Base-by-base conservation (phyloP, 371 early-diverging fungal species). In the Haplosporangium sp. region DNA sequence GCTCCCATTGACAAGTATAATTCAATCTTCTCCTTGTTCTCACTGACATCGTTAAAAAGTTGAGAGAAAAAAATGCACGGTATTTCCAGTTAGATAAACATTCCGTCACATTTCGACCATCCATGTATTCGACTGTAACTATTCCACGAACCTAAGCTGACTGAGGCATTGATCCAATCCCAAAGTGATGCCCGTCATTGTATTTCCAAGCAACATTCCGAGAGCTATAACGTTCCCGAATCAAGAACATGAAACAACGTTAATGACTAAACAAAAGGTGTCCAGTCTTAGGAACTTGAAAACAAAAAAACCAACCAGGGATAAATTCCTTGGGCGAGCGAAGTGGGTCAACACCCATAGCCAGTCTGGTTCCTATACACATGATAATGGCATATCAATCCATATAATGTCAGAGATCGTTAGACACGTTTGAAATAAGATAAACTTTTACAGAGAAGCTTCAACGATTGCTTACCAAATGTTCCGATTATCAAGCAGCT, bases 161-260 rank as follows among this genome's bases (percentile, higher is more conserved):
- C 63, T 75, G 61, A 95, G 84, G 38, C 90, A 88, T 57, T 87
- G 85, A 15, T 88, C 86, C 42, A 95, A 74, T 0, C 93, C 96
- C 35, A 97, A 88, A 0, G 96, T 92, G 75, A 95, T 91, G 5
- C 92, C 95, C 6, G 94, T 93, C 89, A 96, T 92, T 59, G 89
- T 84, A 76, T 94, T 95, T 27, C 96, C 97, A 7, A 96, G 83
- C 35, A 96, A 76, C 92, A 96, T 93, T 19, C 97, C 97, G 35
- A 96, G 61, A 0, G 66, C 77, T 77, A 69, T 37, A 8, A 15
- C 6, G 45, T 15, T 44, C n/a, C 19, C 11, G 47, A 61, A 61
- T 45, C 40, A 37, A 47, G 3, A 37, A 20, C 9, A 35, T 48
- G 13, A 57, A 13, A 34, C 48, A 48, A 8, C 6, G 13, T 59